Evolutionary conservation across 2,329 filamentous ascomycete species (phyloP).

Genomic region (Davidsoniella eucalypti): DNA sequence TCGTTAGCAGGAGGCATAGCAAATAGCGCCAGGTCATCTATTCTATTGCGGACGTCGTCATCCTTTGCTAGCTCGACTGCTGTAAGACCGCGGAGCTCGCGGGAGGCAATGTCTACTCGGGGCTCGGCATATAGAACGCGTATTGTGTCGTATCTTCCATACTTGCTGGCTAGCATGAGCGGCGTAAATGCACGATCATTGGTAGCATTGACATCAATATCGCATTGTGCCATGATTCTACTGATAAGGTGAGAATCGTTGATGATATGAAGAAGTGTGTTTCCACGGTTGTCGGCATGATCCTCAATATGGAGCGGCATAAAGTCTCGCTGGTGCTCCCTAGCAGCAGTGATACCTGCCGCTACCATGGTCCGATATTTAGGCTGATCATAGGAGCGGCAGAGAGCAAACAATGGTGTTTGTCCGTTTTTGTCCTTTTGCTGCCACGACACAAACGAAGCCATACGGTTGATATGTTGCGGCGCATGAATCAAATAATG

Average conservation of each 20-base stretch:
- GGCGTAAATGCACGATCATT: slow-evolving; percentile 94
- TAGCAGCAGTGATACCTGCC: slow-evolving; percentile 59
- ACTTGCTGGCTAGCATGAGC: slow-evolving; percentile 97
- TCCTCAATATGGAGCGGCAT: slow-evolving; percentile 78
- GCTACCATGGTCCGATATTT: slow-evolving; percentile 81
- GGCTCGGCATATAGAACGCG: slow-evolving; percentile 73
- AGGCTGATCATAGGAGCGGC: slow-evolving; percentile 84
- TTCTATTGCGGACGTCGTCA: slow-evolving; percentile 89
- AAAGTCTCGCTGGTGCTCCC: slow-evolving; percentile 56
- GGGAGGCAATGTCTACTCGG: slow-evolving; percentile 68
- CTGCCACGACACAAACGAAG: slow-evolving; percentile 67
- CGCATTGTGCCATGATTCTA: slow-evolving; percentile 64
- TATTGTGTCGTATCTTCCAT: slow-evolving; percentile 87
- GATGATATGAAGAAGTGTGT: slow-evolving; percentile 89
- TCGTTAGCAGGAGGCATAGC: slow-evolving; percentile 55
- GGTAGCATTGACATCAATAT: slow-evolving; percentile 87
- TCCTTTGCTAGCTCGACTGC: slow-evolving; percentile 96
- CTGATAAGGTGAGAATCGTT: slow-evolving; percentile 66
- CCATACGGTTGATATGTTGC: slow-evolving; percentile 59
- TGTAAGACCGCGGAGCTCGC: slow-evolving; percentile 74
- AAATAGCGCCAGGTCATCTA: slow-evolving; percentile 83
- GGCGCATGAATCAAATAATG: slow-evolving; percentile 94
- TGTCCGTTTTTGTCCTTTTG: slow-evolving; percentile 92
- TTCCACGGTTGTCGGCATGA: slow-evolving; percentile 82
- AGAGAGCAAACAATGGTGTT: slow-evolving; percentile 91